phyloP scores from a whole-genome alignment of 805 yeast genomes.

The Peterozyma xylosa region DNA sequence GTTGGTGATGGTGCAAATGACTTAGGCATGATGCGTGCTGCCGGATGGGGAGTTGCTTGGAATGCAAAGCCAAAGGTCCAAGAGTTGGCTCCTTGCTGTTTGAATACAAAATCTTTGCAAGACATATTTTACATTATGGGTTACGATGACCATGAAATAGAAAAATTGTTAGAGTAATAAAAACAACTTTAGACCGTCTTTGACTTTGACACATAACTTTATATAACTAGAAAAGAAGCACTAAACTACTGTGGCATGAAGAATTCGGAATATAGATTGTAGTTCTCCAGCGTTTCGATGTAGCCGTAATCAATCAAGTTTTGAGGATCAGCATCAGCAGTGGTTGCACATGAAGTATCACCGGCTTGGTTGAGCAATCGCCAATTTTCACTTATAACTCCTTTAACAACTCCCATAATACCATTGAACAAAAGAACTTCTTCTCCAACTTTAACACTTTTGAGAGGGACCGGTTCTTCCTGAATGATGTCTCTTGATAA shows the following conservation, averaged over 20 bases:
- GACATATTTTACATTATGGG: constrained; percentile 84
- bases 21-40: constrained; percentile 81
- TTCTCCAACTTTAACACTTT: constrained; percentile 55
- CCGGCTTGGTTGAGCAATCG: neutral
- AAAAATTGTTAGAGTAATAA: constrained; percentile 13
- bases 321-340: no score
- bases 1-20: constrained; percentile 98
- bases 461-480: constrained; percentile 41
- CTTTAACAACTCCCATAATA: constrained; percentile 70
- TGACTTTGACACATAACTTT: no score
- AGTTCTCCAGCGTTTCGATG: neutral
- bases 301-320: no score
- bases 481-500: constrained; percentile 42
- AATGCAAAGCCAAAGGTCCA: constrained; percentile 95
- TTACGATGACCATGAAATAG: constrained; percentile 49
- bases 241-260: neutral
- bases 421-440: constrained; percentile 74
- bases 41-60: constrained; percentile 96
- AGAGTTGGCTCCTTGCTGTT: constrained; percentile 67
- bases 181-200: neutral
- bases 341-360: no score
- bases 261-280: neutral
- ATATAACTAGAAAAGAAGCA: neutral
- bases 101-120: constrained; percentile 65
- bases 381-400: constrained; percentile 26